Base-by-base conservation (phyloP, 2,329 filamentous ascomycete genomes). In the Aspergillus cejpii region DNA sequence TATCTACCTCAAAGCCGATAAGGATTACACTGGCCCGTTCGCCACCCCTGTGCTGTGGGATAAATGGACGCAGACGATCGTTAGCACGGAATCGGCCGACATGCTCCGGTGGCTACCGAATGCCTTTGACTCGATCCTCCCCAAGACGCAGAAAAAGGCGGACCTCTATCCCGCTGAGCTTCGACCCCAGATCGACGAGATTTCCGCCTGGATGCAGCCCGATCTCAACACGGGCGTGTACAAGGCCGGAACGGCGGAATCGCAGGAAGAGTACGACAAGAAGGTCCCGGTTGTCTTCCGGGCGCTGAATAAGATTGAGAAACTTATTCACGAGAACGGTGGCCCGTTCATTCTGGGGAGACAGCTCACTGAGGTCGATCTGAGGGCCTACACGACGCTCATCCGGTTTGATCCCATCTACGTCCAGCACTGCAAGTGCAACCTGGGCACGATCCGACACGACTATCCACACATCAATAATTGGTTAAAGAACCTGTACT, bases 341-440 rank as follows among this genome's bases (percentile, higher is more conserved):
- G 75, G 79, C 0, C 79, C 79, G 0, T 83, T 74, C 50, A 63
- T 83, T 2, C 66, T 83, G 0, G 80, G 80, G 1, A 55, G 61
- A 1, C 55, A 69, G 11, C 54, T 83, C 47, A 83, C 80, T 0
- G 79, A 83, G 58, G 62, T 82, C 8, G 80, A 84, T 54, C 55
- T 83, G 15, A 65, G 76, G 8, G 69, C 75, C 0, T 84, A 78
- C 52, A 70, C 74, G 2, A 82, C 79, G 0, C 52, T 80, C 11
- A 68, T 83, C n/a, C 69, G 80, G 2, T 76, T 83, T 54, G 80
- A 83, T 50, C 64, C 71, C 2, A 74, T 79, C 3, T 84, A 83
- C 56, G 77, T 79, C 10, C 78, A 83, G 66, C 79, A 83, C 61
- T 83, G 83, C 68, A 83, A 83, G 65, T 80, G 77, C 55, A 83